phyloP scores from a whole-genome alignment of 2,329 filamentous ascomycete species.

The Graphium sp. region DNA sequence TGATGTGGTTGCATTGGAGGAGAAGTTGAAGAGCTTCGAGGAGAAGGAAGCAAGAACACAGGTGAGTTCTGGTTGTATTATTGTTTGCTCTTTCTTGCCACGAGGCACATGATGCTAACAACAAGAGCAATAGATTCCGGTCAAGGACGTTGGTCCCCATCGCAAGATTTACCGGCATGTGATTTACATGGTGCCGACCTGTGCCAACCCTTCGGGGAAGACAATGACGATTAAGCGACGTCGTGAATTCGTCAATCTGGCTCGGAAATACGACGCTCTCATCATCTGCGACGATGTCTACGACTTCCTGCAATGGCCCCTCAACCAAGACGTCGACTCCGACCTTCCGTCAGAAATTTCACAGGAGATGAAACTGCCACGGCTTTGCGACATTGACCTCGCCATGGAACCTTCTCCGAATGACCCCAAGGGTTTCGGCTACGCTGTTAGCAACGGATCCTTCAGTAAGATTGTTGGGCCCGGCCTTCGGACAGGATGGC shows the following conservation, averaged over 20 bases:
- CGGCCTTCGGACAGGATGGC: slow-evolving; percentile 77
- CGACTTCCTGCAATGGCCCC: slow-evolving; percentile 72
- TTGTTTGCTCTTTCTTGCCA: too few species aligned
- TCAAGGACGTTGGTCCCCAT: too few species aligned
- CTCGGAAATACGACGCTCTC: slow-evolving; percentile 65
- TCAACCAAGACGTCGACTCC: slow-evolving; percentile 6
- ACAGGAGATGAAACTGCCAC: too few species aligned
- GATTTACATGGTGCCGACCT: slow-evolving; percentile 79
- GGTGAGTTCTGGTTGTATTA: too few species aligned
- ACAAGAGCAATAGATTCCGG: too few species aligned
- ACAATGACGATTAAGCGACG: slow-evolving; percentile 60
- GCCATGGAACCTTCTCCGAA: slow-evolving; percentile 36
- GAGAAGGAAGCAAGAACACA: too few species aligned
- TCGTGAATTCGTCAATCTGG: slow-evolving; percentile 53
- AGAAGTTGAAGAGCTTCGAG: too few species aligned
- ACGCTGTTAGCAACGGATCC: slow-evolving; percentile 71
- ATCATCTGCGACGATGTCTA: slow-evolving; percentile 86
- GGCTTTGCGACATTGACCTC: slow-evolving; percentile 65
- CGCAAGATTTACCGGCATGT: slow-evolving; percentile 72
- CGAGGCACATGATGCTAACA: too few species aligned
- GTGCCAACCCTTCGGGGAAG: slow-evolving; percentile 74
- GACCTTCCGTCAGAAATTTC: too few species aligned
- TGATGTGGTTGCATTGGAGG: too few species aligned
- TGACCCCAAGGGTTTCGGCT: slow-evolving; percentile 44
- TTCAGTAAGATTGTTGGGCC: slow-evolving; percentile 82